These are phyloP conservation scores for Microcera coccophila DNA, from an alignment of 2,329 filamentous ascomycete genomes.

Conservation along the genomic window DNA sequence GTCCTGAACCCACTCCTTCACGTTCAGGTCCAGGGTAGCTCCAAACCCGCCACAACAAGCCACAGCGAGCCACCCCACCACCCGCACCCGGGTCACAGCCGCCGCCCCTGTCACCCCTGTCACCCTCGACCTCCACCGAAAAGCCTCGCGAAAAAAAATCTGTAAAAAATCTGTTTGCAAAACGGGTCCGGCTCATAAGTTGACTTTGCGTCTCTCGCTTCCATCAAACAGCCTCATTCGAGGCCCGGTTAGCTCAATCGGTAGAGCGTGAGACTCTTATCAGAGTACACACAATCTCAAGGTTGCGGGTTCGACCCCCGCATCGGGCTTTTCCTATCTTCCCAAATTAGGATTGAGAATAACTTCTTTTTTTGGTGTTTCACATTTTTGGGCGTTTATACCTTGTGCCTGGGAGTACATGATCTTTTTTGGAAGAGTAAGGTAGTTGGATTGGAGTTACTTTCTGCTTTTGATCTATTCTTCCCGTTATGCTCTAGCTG, in stretches of 20 bases:
- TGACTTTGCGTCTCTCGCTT: not conserved
- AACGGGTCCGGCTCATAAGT: not conserved
- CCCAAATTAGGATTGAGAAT: conserved; percentile 3
- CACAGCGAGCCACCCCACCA: too few relatives aligned
- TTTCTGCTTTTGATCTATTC: too few relatives aligned
- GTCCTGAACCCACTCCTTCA: too few relatives aligned
- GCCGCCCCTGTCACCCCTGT: not conserved
- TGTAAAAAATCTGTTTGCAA: not conserved
- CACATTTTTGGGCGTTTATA: not conserved
- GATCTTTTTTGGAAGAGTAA: too few relatives aligned
- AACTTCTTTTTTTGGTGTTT: not conserved
- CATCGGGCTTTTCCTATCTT: conserved; percentile 39
- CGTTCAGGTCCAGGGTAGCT: too few relatives aligned
- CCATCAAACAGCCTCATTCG: not conserved
- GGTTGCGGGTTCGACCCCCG: conserved; percentile 52
- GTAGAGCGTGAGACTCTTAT: conserved; percentile 66
- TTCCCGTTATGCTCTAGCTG: too few relatives aligned
- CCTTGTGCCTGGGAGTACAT: too few relatives aligned
- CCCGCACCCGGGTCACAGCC: not conserved
- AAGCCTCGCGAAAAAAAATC: not conserved
- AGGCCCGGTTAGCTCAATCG: conserved; percentile 30
- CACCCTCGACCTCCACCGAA: not conserved
- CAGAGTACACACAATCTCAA: conserved; percentile 45
- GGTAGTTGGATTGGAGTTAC: too few relatives aligned
- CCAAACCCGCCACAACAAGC: too few relatives aligned